Conservation (phyloP, 805 yeast species). For the Barnettozyma salicaria region DNA sequence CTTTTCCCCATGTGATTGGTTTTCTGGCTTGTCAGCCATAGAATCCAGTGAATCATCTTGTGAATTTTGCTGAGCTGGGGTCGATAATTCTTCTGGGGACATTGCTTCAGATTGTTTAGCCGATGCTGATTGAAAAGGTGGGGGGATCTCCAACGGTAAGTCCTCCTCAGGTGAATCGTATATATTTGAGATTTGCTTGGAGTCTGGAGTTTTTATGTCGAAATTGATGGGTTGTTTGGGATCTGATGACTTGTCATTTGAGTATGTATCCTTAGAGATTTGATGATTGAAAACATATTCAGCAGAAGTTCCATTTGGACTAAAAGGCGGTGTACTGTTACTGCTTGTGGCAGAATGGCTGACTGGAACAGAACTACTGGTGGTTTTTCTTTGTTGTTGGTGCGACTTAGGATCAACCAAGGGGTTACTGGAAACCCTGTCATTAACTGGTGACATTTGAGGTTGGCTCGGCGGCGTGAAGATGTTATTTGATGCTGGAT, state of each 20-base stretch:
- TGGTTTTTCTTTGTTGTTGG: neutral
- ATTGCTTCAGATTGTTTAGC: too few relatives aligned
- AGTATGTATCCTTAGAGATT: neutral
- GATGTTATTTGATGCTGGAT: slow-evolving; percentile 12
- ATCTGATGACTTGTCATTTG: slow-evolving; percentile 1
- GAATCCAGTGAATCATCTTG: slow-evolving; percentile 9
- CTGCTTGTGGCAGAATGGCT: too few relatives aligned
- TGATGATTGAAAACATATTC: slow-evolving; percentile 23
- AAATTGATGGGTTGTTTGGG: neutral
- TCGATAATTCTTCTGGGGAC: slow-evolving; percentile 19
- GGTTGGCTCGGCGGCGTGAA: slow-evolving; percentile 24
- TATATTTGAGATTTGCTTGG: neutral
- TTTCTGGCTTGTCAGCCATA: too few relatives aligned
- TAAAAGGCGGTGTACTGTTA: too few relatives aligned
- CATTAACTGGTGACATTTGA: slow-evolving; percentile 14
- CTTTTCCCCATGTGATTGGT: too few relatives aligned
- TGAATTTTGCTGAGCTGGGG: slow-evolving; percentile 17
- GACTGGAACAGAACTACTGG: neutral
- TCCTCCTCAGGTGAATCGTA: slow-evolving; percentile 18
- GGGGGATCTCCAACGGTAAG: slow-evolving; percentile 26
- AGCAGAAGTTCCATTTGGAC: too few relatives aligned
- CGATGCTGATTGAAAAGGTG: slow-evolving; percentile 18
- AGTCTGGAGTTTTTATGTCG: slow-evolving; percentile 2
- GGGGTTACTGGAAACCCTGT: slow-evolving; percentile 10
- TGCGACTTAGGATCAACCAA: neutral